Evolutionary conservation across 2,329 filamentous ascomycete genomes (phyloP), one percentile per base, ranked within the genome.

Genomic region (Hymenoscyphus salicellus): DNA sequence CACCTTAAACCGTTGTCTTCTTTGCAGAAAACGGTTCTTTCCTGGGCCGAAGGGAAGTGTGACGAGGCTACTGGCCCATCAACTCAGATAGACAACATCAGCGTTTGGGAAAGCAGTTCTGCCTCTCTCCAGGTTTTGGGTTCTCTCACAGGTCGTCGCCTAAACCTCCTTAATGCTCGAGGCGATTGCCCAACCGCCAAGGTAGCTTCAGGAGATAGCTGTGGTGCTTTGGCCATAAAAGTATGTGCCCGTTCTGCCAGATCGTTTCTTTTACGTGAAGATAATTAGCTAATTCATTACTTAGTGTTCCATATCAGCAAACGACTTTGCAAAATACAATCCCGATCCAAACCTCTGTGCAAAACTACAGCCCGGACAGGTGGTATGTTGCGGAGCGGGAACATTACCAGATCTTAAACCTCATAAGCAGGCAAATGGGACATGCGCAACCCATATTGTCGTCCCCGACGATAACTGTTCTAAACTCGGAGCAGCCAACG

Each of bases 251-350:
- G 5, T 11, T 36, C 17, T 17, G 5, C 26, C 2, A 30, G 5
- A 10, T 8, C 2, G 26, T 10, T 33, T 36, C 30, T 14, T 10
- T n/a, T 57, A 32, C 7, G 32, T 1, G 1, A 8, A 33, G 28
- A n/a, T 57, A 23, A 30, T 33, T 6, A 11, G 23, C 32, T 36
- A 14, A 58, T 57, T 20, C 17, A 16, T 23, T 20, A 16, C 14
- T 8, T 20, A 32, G 17, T 36, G 17, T 33, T 58, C 30, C 14
- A 28, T 30, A 23, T 58, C 55, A 36, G 8, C 32, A 5, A 30
- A 17, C 17, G 72, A 81, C 55, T 78, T 82, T 56, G 74, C 67
- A 17, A 68, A 72, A n/a, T 77, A 73, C 65, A 77, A 78, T 62
- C 61, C 58, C 65, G n/a, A 65, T 32, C 8, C 58, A 58, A 36